Evolutionary conservation across 148 eudicot species (phyloP).

Genomic region (Spergularia marina): DNA sequence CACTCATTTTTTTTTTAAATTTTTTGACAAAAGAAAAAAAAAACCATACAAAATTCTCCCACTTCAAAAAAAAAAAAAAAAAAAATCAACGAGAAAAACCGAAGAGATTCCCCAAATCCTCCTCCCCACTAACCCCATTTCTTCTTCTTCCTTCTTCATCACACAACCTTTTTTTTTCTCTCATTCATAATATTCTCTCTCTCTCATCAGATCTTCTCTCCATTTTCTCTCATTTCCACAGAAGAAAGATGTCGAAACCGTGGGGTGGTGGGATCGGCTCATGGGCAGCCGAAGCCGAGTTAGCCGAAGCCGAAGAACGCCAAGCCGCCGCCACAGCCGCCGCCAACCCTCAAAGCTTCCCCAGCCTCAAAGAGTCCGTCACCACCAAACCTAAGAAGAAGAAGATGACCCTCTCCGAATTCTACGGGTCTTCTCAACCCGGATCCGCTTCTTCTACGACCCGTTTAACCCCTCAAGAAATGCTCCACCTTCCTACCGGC

Average conservation of each 20-base stretch:
- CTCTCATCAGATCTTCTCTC: not conserved
- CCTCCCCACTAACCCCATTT: conserved; percentile 3
- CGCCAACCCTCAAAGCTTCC: conserved; percentile 31
- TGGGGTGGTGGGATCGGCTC: conserved; percentile 61
- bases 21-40: too few species aligned
- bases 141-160: not conserved
- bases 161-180: not conserved
- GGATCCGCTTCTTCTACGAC: conserved; percentile 4
- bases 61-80: not conserved
- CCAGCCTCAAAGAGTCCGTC: conserved; percentile 44
- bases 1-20: too few species aligned
- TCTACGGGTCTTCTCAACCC: conserved; percentile 22
- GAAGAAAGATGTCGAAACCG: conserved; percentile 47
- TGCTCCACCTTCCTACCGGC: conserved; percentile 69
- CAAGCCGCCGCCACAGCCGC: conserved; percentile 29
- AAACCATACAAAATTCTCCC: too few species aligned
- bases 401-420: conserved; percentile 55
- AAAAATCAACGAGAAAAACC: not conserved
- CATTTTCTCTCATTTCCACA: not conserved
- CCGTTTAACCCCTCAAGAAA: conserved; percentile 47
- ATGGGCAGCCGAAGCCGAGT: conserved; percentile 83
- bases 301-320: conserved; percentile 57
- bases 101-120: not conserved
- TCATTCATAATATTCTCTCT: not conserved
- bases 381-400: conserved; percentile 50